Evolutionary conservation across 768 basidiomycete genomes (phyloP), one percentile per base, ranked within the genome.

Genomic region (Leccinum subtestaceum): DNA sequence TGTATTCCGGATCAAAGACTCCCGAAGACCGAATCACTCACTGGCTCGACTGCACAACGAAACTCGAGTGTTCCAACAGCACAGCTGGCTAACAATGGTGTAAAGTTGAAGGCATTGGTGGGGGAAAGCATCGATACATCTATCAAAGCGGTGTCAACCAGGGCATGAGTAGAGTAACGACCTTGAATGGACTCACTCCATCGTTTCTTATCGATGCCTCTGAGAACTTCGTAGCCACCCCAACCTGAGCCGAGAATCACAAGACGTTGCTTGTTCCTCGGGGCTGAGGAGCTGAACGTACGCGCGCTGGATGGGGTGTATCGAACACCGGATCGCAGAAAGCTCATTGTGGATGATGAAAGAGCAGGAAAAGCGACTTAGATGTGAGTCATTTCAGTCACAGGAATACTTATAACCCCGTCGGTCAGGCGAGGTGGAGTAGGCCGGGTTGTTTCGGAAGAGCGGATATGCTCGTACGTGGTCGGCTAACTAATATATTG

Each of bases 11-110:
- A 45, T 57, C 31, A 25, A 48, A 31, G 15, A 43, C 25, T 48
- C n/a, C 40, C 13, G 36, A 34, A 17, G 25, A 51, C 40, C 43
- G 19, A 29, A 62, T 43, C 51, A 59, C 87, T 65, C 52, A 92
- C 91, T 1, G 91, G 84, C 72, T 95, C 93, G 34, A 93, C 77
- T 0, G 90, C 87, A 65, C 87, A 86, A 25, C 91, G 77, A 67
- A 88, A 92, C 63, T 93, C 91, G 50, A 95, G 76, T 6, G 93
- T 93, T 3, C 93, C 93, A 25, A 93, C 90, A 4, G 90, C 82
- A 58, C 88, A 78, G 45, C 77, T 70, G 0, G 83, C 82, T 5
- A 85, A 69, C 17, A 84, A 66, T 2, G 83, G 82, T 38, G 77
- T 74, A 32, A 73, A 78, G 48, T 76, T 76, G 68, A 76, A 76